phyloP scores from a whole-genome alignment of 768 basidiomycete species.

The Ramaria sp. region DNA sequence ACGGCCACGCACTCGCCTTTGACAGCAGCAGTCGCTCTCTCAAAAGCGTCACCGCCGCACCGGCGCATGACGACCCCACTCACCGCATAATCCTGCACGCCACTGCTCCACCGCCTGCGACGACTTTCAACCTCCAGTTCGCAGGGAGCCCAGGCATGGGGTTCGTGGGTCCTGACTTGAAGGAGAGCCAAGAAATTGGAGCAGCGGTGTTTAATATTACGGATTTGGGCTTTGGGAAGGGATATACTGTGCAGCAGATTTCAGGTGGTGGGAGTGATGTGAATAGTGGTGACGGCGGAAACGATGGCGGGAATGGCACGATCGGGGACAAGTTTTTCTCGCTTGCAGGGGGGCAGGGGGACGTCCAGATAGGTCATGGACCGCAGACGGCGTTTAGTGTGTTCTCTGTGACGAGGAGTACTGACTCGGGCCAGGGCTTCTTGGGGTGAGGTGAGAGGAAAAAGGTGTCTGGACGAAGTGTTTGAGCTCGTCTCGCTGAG shows the following conservation, averaged over 20 bases:
- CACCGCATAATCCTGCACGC: slow-evolving; percentile 9
- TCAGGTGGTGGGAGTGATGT: too few species aligned
- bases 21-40: neutral
- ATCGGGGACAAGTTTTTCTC: slow-evolving; percentile 1
- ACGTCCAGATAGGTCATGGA: neutral
- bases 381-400: neutral
- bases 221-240: slow-evolving; percentile 6
- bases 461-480: too few species aligned
- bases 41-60: neutral
- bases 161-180: neutral
- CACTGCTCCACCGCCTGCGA: slow-evolving; percentile 2
- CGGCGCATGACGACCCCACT: neutral
- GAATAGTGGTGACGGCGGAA: too few species aligned
- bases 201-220: slow-evolving; percentile 7
- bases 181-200: neutral
- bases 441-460: neutral
- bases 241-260: slow-evolving; percentile 5
- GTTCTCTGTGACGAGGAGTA: slow-evolving; percentile 9
- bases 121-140: slow-evolving; percentile 8
- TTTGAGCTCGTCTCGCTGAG: too few species aligned
- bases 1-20: slow-evolving; percentile 6
- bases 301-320: too few species aligned
- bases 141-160: slow-evolving; percentile 1
- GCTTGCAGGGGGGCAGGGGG: neutral
- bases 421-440: slow-evolving; percentile 6